A percentile compares a stretch with the other conserved stretches of the same genome.
Conservation (phyloP, 345 rosid genomes). For the Excoecaria agallocha region DNA sequence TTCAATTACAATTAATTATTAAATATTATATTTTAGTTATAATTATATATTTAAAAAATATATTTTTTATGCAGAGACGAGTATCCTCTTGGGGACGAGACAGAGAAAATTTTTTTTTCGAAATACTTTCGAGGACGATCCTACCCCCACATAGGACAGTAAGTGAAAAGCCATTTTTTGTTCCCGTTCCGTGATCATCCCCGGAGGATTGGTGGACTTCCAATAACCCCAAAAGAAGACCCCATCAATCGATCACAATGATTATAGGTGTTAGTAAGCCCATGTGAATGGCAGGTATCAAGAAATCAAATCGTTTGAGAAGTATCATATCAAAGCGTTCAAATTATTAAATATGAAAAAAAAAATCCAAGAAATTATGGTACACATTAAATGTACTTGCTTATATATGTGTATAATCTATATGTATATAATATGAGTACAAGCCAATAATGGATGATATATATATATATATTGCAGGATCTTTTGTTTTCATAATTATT, state of each 20-base stretch:
- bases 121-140: too few species aligned
- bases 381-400: conserved; percentile 35
- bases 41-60: too few species aligned
- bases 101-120: too few species aligned
- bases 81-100: too few species aligned
- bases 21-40: too few species aligned
- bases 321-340: conserved; percentile 13
- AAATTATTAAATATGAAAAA: neutral
- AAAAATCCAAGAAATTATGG: conserved; percentile 8
- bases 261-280: conserved; percentile 31
- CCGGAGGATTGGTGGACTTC: conserved; percentile 8
- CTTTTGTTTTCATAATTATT: too few species aligned
- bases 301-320: conserved; percentile 22
- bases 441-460: neutral
- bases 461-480: neutral
- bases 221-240: conserved; percentile 23
- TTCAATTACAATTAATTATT: too few species aligned
- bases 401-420: neutral
- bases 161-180: too few species aligned
- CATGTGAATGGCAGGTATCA: conserved; percentile 31
- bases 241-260: conserved; percentile 29
- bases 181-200: too few species aligned
- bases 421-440: neutral
- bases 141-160: too few species aligned
- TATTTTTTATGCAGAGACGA: too few species aligned